phyloP scores from a whole-genome alignment of 1,284 basidiomycete species.

The Ganoderma sp. region DNA sequence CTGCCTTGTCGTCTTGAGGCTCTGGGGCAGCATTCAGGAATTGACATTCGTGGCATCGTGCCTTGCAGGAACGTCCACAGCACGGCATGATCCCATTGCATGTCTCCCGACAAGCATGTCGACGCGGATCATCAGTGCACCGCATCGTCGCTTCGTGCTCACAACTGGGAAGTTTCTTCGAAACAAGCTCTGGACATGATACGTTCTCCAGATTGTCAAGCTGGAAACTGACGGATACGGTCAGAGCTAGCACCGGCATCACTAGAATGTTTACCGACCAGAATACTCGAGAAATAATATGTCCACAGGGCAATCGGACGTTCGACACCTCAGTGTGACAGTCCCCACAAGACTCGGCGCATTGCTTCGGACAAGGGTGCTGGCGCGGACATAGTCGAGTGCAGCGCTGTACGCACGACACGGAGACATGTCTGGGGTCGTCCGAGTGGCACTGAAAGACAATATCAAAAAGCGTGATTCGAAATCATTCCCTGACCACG shows the following conservation, averaged over 20 bases:
- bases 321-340: slow-evolving; percentile 57
- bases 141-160: slow-evolving; percentile 57
- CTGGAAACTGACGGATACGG: slow-evolving; percentile 46
- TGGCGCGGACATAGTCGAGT: slow-evolving; percentile 55
- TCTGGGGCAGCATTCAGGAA: slow-evolving; percentile 29
- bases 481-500: background rate
- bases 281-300: slow-evolving; percentile 50
- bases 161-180: slow-evolving; percentile 57
- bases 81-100: slow-evolving; percentile 59
- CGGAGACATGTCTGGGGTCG: slow-evolving; percentile 57
- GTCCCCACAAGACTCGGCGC: slow-evolving; percentile 60
- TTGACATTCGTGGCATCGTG: slow-evolving; percentile 60
- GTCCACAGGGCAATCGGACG: slow-evolving; percentile 69
- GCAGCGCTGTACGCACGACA: slow-evolving; percentile 60
- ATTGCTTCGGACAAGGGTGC: slow-evolving; percentile 67
- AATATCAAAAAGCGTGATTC: background rate
- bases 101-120: slow-evolving; percentile 46
- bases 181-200: slow-evolving; percentile 51
- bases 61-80: slow-evolving; percentile 59
- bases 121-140: slow-evolving; percentile 54
- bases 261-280: slow-evolving; percentile 53
- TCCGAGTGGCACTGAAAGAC: slow-evolving; percentile 68
- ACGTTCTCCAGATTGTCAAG: slow-evolving; percentile 53
- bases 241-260: background rate
- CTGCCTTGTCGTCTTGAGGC: slow-evolving; percentile 22